Base-by-base conservation (phyloP, 257 asterid species). In the Ilex aquifolium region DNA sequence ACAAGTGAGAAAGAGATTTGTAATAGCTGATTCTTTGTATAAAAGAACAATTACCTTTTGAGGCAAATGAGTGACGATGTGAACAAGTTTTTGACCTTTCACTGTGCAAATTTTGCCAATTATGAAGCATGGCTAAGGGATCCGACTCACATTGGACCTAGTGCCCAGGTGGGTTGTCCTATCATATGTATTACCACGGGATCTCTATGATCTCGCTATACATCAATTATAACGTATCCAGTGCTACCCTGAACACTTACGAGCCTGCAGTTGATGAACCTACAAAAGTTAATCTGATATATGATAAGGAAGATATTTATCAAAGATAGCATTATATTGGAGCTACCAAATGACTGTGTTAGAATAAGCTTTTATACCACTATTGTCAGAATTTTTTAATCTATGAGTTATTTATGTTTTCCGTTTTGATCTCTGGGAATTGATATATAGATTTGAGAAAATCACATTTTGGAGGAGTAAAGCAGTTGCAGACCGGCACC, bases 401-500 rank as follows among this genome's bases (percentile, higher is more conserved):
- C 55, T 44, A 9, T 2, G 31, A 15, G 57, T 13, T 30, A 36
- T 52, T 29, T 8, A 53, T 44, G 39, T n/a, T 44, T 31, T 14
- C 48, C 13, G 5, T 52, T 57, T 49, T 10, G 27, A 58, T 57
- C 53, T 57, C 61, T 55, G 55, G 29, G 31, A 75, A 59, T 48
- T 21, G 27, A 31, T 29, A 68, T 72, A 62, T 73, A 89, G 97
- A 82, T 92, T 92, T 67, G 97, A 89, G 76, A 87, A 92, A 66
- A 81, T 92, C 74, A 92, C 96, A 62, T 89, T 92, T 77, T 89
- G 88, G 97, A 86, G 95, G 85, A 82, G 84, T 72, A 75, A 82
- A 69, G 84, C 74, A 65, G 82, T 76, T 61, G 94, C 96, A 40
- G 80, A 71, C 31, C 85, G 72, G 71, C 83, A 77, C 63, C 82